phyloP scores from a whole-genome alignment of 2,329 filamentous ascomycete species.

The Ophiocordyceps polyrhachis-furcata region DNA sequence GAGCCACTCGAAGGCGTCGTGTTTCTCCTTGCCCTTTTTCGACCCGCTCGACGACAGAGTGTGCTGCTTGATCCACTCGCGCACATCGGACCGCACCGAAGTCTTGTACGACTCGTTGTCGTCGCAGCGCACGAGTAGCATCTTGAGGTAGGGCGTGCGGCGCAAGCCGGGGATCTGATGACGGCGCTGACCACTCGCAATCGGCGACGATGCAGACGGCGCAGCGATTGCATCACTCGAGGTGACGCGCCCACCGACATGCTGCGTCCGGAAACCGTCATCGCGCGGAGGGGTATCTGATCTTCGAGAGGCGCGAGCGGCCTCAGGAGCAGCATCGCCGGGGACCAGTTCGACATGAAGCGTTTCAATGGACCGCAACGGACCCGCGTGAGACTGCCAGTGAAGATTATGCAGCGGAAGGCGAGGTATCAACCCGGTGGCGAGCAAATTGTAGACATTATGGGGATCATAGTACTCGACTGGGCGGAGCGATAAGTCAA shows the following conservation, averaged over 20 bases:
- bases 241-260: conserved; percentile 21
- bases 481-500: conserved; percentile 15
- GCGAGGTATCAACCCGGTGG: conserved; percentile 56
- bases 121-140: conserved; percentile 79
- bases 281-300: conserved; percentile 19
- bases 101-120: conserved; percentile 89
- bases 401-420: conserved; percentile 82
- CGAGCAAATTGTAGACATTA: conserved; percentile 67
- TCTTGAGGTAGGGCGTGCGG: conserved; percentile 82
- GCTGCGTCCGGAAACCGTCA: conserved; percentile 43
- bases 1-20: conserved; percentile 93
- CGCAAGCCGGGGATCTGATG: conserved; percentile 92
- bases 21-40: conserved; percentile 51
- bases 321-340: conserved; percentile 28
- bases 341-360: conserved; percentile 79
- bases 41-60: conserved; percentile 40
- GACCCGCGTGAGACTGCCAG: conserved; percentile 89
- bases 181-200: conserved; percentile 33
- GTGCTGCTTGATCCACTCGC: conserved; percentile 79
- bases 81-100: conserved; percentile 55
- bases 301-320: conserved; percentile 12
- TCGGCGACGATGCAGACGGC: conserved; percentile 12
- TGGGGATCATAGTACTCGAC: conserved; percentile 95
- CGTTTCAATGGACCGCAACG: conserved; percentile 80
- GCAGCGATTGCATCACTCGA: conserved; percentile 21